Evolutionary conservation across 2,329 filamentous ascomycete species (phyloP).

Genomic region (Triangularia verruculosa): DNA sequence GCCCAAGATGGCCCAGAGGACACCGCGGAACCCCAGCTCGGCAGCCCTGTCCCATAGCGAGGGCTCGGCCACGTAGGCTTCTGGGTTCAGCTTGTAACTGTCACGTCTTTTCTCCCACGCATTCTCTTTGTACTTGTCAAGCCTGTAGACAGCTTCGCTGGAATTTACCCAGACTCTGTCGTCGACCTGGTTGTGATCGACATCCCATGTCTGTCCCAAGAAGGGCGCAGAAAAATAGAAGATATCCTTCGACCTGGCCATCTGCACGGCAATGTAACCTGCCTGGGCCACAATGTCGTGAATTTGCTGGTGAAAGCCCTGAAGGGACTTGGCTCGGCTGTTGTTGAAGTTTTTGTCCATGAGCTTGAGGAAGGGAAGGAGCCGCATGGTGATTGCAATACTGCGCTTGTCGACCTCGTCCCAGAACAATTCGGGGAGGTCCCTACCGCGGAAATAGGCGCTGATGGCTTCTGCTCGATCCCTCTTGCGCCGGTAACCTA

Average conservation of each 20-base stretch:
- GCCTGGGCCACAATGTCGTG: slow-evolving; percentile 34
- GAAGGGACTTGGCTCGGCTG: slow-evolving; percentile 19
- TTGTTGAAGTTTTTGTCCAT: slow-evolving; percentile 25
- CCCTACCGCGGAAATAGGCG: slow-evolving; percentile 24
- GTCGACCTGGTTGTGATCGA: slow-evolving; percentile 27
- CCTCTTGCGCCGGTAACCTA: slow-evolving; percentile 38
- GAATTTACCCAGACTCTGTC: no score
- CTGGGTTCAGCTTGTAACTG: not conserved
- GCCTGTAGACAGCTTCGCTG: no score
- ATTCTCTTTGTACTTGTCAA: slow-evolving; percentile 7
- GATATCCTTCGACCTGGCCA: slow-evolving; percentile 31
- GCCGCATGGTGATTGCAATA: slow-evolving; percentile 32
- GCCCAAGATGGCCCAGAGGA: not conserved
- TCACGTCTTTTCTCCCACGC: not conserved
- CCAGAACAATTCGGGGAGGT: slow-evolving; percentile 38
- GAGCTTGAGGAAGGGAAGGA: slow-evolving; percentile 37
- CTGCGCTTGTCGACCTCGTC: slow-evolving; percentile 35
- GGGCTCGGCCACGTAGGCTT: not conserved
- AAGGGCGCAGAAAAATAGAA: slow-evolving; percentile 32
- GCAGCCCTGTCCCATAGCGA: not conserved
- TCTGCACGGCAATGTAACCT: slow-evolving; percentile 32
- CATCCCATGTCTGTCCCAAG: slow-evolving; percentile 29
- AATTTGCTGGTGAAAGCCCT: slow-evolving; percentile 32
- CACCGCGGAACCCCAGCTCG: not conserved
- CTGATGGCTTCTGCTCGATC: slow-evolving; percentile 33